Evolutionary conservation across 2,329 filamentous ascomycete species (phyloP).

Genomic region (Colletotrichum destructivum): DNA sequence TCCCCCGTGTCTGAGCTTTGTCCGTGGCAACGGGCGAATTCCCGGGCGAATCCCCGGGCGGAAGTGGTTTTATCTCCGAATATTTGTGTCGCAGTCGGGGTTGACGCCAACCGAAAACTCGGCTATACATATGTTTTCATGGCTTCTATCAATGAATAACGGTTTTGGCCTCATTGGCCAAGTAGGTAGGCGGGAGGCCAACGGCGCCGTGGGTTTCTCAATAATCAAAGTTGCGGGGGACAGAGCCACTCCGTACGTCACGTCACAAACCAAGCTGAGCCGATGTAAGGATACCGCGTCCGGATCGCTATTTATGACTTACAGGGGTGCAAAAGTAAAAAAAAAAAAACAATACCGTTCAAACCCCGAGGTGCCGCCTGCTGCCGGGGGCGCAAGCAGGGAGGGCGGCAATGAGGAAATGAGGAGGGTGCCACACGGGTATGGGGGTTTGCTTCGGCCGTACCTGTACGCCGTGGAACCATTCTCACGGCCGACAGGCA

Average conservation of each 20-base stretch:
- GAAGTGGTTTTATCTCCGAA: background rate
- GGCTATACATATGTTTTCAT: no score
- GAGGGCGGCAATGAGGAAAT: background rate
- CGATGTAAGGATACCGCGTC: constrained; percentile 9
- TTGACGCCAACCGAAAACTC: no score
- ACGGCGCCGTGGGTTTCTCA: constrained; percentile 1
- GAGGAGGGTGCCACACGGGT: constrained; percentile 6
- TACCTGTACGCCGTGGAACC: constrained; percentile 18
- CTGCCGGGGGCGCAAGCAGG: background rate
- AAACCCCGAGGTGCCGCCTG: background rate
- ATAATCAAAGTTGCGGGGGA: constrained; percentile 31
- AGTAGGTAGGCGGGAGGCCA: background rate
- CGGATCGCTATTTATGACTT: constrained; percentile 1
- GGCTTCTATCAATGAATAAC: no score
- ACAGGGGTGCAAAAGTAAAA: constrained; percentile 12
- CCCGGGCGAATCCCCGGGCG: background rate
- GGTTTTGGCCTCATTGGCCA: background rate
- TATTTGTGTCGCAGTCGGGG: background rate
- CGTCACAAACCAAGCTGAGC: constrained; percentile 4
- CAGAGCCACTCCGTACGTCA: constrained; percentile 32
- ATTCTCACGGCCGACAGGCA: background rate
- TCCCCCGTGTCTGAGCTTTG: background rate
- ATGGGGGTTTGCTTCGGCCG: constrained; percentile 6
- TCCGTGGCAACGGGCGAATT: background rate
- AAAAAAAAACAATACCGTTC: background rate